Base-by-base conservation (phyloP, 257 asterid species). In the Voacanga thouarsii region DNA sequence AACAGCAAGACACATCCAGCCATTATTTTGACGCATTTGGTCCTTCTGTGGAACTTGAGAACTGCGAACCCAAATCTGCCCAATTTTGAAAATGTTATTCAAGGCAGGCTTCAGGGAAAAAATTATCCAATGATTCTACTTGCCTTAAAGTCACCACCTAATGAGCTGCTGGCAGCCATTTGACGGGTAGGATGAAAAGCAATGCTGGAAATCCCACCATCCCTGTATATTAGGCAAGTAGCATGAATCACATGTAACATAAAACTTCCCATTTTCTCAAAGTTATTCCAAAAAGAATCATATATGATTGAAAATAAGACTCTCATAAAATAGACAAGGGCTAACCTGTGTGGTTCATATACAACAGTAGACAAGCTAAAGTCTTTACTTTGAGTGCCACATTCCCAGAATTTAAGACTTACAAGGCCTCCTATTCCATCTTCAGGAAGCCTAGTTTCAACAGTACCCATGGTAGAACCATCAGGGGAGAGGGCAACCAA, bases 311-410 rank as follows among this genome's bases (percentile, higher is more conserved):
- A 75, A 41, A 23, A 21, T 15, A 21, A 67, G 75, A 79, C 56
- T 8, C 43, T 53, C 56, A 18, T 23, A 15, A 51, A 51, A 53
- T 11, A 72, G 75, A 81, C 43, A 24, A 84, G 21, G 82, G 75
- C 59, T 68, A 80, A 93, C 98, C 99, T 92, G 94, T 96, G 98
- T 33, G 98, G 99, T 83, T 96, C 98, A 83, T 96, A 93, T 85
- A 96, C 89, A 72, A 96, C 91, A 19, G 99, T 96, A 63, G 97
- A 89, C 86, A 96, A 86, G 83, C 89, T 86, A 83, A 92, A 87
- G 81, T 83, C 88, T 82, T 90, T 93, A 78, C 77, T 87, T 85
- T 85, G 92, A 51, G 89, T 76, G 82, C 83, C 85, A 82, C 91
- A 82, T 63, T 89, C 83, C 98, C 97, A 96, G 85, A 96, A 93